Percentiles rank a stretch among this genome's conserved stretches.
Evolutionary conservation across 306 rosid species (phyloP).

Genomic region (Quercus rubra): DNA sequence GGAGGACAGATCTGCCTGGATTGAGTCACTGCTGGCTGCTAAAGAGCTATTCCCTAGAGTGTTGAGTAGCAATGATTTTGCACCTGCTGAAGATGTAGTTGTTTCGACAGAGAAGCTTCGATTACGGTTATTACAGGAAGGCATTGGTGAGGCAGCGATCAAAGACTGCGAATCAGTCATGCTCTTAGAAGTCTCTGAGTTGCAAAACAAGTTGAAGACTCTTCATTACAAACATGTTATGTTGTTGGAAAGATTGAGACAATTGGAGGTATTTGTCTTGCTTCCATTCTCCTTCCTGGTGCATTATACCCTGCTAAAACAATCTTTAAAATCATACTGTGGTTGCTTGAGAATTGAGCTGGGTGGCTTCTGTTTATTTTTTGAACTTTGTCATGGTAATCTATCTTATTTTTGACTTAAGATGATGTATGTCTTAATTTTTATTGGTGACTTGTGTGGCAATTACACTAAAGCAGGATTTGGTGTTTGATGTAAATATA

Average conservation of each 20-base stretch:
- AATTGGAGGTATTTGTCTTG: constrained; percentile 66
- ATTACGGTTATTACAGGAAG: constrained; percentile 69
- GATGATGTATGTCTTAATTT: background rate
- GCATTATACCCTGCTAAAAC: constrained; percentile 1
- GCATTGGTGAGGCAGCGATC: constrained; percentile 62
- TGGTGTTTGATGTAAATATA: background rate
- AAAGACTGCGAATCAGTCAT: constrained; percentile 85
- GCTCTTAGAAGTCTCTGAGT: constrained; percentile 84
- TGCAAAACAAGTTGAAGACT: constrained; percentile 68
- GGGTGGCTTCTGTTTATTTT: background rate
- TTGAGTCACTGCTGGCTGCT: constrained; percentile 80
- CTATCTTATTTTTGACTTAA: constrained; percentile 12
- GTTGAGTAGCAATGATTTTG: constrained; percentile 69
- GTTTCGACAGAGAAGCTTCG: constrained; percentile 93
- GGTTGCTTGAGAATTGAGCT: background rate
- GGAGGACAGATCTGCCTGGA: constrained; percentile 88
- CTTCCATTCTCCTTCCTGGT: constrained; percentile 9
- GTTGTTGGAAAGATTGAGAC: constrained; percentile 80
- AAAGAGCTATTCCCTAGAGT: constrained; percentile 90
- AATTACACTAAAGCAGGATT: background rate
- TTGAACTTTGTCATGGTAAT: background rate
- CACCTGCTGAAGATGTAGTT: constrained; percentile 68
- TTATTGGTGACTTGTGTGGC: background rate
- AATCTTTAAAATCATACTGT: constrained; percentile 8
- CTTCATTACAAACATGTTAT: constrained; percentile 77